Base-by-base conservation (phyloP, 495 filamentous ascomycete genomes). In the Penicillium bovifimosum region DNA sequence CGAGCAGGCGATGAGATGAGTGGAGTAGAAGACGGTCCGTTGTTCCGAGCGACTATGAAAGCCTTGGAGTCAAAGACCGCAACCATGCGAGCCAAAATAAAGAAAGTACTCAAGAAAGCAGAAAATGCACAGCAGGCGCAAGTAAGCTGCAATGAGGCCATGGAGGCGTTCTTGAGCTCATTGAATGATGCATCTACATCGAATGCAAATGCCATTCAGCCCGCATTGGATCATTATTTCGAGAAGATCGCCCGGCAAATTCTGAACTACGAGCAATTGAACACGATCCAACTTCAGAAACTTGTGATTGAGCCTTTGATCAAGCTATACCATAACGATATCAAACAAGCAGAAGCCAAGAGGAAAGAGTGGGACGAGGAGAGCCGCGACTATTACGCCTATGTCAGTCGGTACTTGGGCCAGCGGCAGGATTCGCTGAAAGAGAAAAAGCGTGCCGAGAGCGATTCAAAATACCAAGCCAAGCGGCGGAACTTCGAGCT, bases 311-410 rank as follows among this genome's bases (percentile, higher is more conserved):
- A 97, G 27, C 95, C 95, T 6, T 80, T 99, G 54, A 83, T 81
- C 48, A 95, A 87, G 65, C 77, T 99, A 3, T 99, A 99, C 69
- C 86, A 89, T 54, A 76, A 90, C 50, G 93, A 99, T 56, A 96
- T 99, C 74, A 99, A 99, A 70, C 91, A 96, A 71, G 93, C 92
- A 14, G 93, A 99, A 60, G 74, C 87, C 24, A 97, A 97, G 73
- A 96, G 92, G 73, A 90, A 91, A 51, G 95, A 97, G 62, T 99
- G 97, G 57, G 93, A 99, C 50, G 93, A 99, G 56, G 93, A 97
- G 62, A 96, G 91, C 69, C 88, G 91, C 62, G 91, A 97, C 64
- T 99, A 95, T 70, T 99, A 99, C 72, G 83, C 83, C 46, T 96
- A 95, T 63, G 88, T 96, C 39, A 85, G 88, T 59, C 86, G 90